These are phyloP conservation scores for Zymoseptoria crescenta DNA, from an alignment of 2,329 filamentous ascomycete species.

Conservation along the genomic window DNA sequence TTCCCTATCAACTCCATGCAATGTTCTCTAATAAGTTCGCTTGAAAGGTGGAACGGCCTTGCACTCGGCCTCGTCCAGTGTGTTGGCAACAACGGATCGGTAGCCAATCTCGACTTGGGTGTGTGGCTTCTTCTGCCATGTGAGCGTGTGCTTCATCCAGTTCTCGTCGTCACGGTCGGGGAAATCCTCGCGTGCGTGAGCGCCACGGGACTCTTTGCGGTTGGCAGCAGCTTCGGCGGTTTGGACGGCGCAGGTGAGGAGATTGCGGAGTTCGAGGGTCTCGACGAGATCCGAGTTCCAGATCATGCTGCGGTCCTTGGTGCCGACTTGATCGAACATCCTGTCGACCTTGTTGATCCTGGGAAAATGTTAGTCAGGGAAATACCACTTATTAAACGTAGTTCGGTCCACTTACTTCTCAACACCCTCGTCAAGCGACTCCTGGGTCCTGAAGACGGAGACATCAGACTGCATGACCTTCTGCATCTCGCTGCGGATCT, in stretches of 20 bases:
- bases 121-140: constrained; percentile 89
- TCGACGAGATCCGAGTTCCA: constrained; percentile 98
- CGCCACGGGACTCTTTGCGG: constrained; percentile 94
- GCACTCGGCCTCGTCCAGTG: constrained; percentile 92
- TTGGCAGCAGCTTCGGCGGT: constrained; percentile 85
- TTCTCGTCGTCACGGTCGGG: constrained; percentile 90
- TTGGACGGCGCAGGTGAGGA: constrained; percentile 93
- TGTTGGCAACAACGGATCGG: constrained; percentile 71
- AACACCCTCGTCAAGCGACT: constrained; percentile 89
- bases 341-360: constrained; percentile 74
- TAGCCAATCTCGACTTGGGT: constrained; percentile 80
- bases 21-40: constrained; percentile 65
- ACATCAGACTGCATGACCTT: constrained; percentile 98
- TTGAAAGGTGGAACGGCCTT: constrained; percentile 95
- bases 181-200: constrained; percentile 93
- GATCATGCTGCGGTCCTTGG: constrained; percentile 99
- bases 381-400: not conserved
- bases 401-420: constrained; percentile 42
- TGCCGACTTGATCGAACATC: constrained; percentile 74
- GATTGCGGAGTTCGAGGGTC: constrained; percentile 88
- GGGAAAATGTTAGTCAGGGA: constrained; percentile 10
- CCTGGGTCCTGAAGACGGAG: constrained; percentile 90
- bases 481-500: constrained; percentile 88
- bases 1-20: not conserved
- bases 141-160: constrained; percentile 99